These are phyloP conservation scores for Fistulinella prunicolor DNA, from an alignment of 768 basidiomycete species.

Conservation along the genomic window DNA sequence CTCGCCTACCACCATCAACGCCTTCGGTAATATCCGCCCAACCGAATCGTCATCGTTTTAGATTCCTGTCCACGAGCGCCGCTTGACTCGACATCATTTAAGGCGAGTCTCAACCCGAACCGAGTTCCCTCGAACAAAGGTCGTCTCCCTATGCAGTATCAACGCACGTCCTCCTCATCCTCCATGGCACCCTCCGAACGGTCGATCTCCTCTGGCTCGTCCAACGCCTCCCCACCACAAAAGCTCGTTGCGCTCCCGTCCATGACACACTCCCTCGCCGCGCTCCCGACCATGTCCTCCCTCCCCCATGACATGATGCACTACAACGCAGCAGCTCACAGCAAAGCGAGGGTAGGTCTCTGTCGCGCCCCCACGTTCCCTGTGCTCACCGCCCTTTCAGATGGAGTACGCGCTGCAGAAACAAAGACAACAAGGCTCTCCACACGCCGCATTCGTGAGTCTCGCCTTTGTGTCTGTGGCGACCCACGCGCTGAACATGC, in stretches of 20 bases:
- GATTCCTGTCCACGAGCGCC: constrained; percentile 21
- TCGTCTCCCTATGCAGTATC: constrained; percentile 32
- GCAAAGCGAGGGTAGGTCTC: constrained; percentile 28
- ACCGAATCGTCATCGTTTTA: constrained; percentile 21
- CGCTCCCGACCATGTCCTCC: constrained; percentile 31
- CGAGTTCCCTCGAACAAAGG: constrained; percentile 12
- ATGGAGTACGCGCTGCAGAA: constrained; percentile 32
- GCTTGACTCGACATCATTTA: constrained; percentile 28
- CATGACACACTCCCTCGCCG: constrained; percentile 33
- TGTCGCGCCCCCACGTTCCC: not conserved
- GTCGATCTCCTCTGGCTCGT: constrained; percentile 33
- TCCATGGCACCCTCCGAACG: constrained; percentile 34
- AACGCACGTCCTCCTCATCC: constrained; percentile 28
- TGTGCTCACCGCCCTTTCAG: constrained; percentile 16
- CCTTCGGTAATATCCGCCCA: constrained; percentile 36
- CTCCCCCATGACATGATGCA: constrained; percentile 32
- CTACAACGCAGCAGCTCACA: constrained; percentile 28
- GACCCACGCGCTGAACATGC: not conserved
- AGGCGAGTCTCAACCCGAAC: constrained; percentile 8
- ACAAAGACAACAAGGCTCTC: constrained; percentile 29
- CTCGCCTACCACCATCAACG: constrained; percentile 28
- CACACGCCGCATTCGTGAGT: constrained; percentile 27
- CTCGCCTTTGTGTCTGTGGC: constrained; percentile 1
- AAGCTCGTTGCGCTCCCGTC: constrained; percentile 31
- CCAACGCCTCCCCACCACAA: constrained; percentile 29